Base-by-base conservation (phyloP, 805 yeast genomes). In the Candida maesae region DNA sequence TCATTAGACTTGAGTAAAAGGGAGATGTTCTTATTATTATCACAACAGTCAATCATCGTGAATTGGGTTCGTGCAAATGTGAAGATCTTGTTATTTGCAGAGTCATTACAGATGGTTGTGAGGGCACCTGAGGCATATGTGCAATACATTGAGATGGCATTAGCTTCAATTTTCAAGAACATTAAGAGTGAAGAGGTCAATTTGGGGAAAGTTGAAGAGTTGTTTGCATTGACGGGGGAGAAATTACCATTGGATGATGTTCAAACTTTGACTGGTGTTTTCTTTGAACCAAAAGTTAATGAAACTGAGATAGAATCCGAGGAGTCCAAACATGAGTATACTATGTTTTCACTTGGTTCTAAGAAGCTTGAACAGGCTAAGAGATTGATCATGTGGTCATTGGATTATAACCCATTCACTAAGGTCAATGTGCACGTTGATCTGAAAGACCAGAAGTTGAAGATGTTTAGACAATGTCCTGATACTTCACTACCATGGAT, bases 1-100 rank as follows among this genome's bases (percentile, higher is more conserved):
- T 38, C 46, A 8, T 54, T 54, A 21, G 49, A 51, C 21, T 36
- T 55, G 16, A 44, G 42, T 8, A 42, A 46, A 35, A 47, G 42
- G 29, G 46, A 57, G 29, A 33, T 55, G 27, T 56, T 51, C 28
- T 14, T 57, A 5, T 20, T 57, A 6, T n/a, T 51, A 7, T 36
- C 43, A 3, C 53, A 50, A 19, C 36, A 34, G n/a, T 49, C 50
- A 8, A 42, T 52, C 19, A 46, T 56, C 35, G 42, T 45, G 35
- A 52, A 49, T 13, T 56, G 61, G 61, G 42, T 49, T 11, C 46
- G 58, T 34, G 52, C 52, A 2, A 49, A 55, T 32, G 59, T 53
- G 2, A 51, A 47, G 36, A 52, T 57, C n/a, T 38, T 44, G 10
- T 36, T 57, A 17, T 29, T 41, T 1, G 50, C 57, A 2, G 46